Percentiles rank a stretch among this genome's conserved stretches.
Evolutionary conservation across 345 rosid genomes (phyloP).

Genomic region (Leavenworthia alabamica): DNA sequence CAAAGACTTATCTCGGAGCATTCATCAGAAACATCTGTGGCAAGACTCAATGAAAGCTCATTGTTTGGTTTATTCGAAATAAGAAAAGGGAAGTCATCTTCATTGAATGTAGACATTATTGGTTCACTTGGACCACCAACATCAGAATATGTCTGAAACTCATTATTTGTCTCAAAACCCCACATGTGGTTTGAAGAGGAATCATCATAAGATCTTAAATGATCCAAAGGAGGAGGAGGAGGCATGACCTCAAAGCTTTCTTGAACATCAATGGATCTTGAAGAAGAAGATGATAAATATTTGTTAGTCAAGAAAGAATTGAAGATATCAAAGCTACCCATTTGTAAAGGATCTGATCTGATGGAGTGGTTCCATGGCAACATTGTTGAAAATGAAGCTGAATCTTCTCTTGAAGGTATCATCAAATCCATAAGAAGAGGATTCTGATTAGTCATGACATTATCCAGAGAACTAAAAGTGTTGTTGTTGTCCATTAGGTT

Average conservation of each 20-base stretch:
- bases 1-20: conserved; percentile 47
- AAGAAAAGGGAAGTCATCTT: conserved; percentile 22
- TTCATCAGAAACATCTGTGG: conserved; percentile 50
- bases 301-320: conserved; percentile 12
- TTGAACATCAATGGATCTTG: conserved; percentile 22
- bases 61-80: conserved; percentile 39
- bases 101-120: conserved; percentile 38
- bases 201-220: conserved; percentile 22
- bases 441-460: conserved; percentile 33
- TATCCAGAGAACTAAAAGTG: conserved; percentile 36
- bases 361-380: conserved; percentile 28
- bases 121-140: conserved; percentile 37
- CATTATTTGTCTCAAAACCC: conserved; percentile 26
- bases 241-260: conserved; percentile 22
- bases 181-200: conserved; percentile 30
- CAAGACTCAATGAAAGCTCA: conserved; percentile 77
- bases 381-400: conserved; percentile 19
- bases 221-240: conserved; percentile 22
- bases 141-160: conserved; percentile 39
- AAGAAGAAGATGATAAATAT: conserved; percentile 25
- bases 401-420: conserved; percentile 28
- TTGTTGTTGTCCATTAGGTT: conserved; percentile 39
- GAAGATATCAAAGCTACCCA: conserved; percentile 32
- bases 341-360: conserved; percentile 30
- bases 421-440: conserved; percentile 32